These are phyloP conservation scores for Leersia perrieri DNA, from an alignment of 176 grass and related monocot genomes.

Conservation along the genomic window DNA sequence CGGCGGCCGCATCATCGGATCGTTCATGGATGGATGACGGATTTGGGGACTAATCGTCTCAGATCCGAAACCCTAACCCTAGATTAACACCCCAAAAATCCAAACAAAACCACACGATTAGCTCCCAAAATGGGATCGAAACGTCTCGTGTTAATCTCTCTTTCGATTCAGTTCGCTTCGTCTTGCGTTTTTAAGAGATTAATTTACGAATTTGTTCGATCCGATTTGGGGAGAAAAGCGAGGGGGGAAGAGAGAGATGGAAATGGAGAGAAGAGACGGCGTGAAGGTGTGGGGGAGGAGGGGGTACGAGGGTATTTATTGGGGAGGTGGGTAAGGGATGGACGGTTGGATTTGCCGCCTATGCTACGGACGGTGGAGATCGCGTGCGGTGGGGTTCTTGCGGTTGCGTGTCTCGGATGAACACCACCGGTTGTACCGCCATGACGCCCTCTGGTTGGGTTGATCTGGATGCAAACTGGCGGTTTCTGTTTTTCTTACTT, in stretches of 20 bases:
- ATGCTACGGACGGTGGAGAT: slow-evolving; percentile 19
- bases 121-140: slow-evolving; percentile 26
- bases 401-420: slow-evolving; percentile 45
- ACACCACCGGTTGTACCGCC: slow-evolving; percentile 16
- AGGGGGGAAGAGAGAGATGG: neutral
- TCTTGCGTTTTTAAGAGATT: slow-evolving; percentile 39
- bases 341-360: slow-evolving; percentile 21
- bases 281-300: neutral
- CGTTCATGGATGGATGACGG: slow-evolving; percentile 52
- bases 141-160: slow-evolving; percentile 38
- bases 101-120: slow-evolving; percentile 26
- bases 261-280: neutral
- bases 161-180: slow-evolving; percentile 24
- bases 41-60: slow-evolving; percentile 22
- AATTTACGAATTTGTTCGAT: slow-evolving; percentile 55
- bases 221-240: slow-evolving; percentile 17
- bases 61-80: slow-evolving; percentile 73
- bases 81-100: slow-evolving; percentile 7
- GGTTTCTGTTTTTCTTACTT: neutral
- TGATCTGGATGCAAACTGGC: neutral
- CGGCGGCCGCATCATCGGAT: slow-evolving; percentile 75
- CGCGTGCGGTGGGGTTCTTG: neutral
- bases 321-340: neutral
- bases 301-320: slow-evolving; percentile 47
- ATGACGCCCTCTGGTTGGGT: neutral